phyloP scores from a whole-genome alignment of 225 moss, liverwort and hornwort genomes.

The Pseudisothecium myosuroides region DNA sequence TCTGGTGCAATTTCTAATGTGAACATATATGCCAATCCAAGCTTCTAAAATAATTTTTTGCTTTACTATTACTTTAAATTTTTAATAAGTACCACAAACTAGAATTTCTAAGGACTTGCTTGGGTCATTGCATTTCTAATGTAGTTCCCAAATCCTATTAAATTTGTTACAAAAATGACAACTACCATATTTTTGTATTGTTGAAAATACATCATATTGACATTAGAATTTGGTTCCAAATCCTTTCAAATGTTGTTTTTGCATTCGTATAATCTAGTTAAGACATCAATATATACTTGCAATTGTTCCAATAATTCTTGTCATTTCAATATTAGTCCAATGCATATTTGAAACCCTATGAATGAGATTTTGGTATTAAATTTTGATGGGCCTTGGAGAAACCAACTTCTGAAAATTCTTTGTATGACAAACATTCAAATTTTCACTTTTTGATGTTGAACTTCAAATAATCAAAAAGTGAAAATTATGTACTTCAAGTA shows the following conservation, averaged over 20 bases:
- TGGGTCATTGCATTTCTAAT: too few species aligned
- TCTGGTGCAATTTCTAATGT: not conserved
- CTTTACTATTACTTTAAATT: not conserved
- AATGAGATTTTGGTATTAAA: not conserved
- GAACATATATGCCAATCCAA: too few species aligned
- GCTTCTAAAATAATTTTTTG: not conserved
- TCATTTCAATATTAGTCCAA: not conserved
- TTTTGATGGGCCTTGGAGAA: fast-evolving
- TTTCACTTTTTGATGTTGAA: too few species aligned
- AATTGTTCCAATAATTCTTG: not conserved
- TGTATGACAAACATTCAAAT: not conserved
- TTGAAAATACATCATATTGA: too few species aligned
- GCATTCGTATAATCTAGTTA: not conserved
- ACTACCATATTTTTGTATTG: too few species aligned
- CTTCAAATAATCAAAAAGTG: too few species aligned
- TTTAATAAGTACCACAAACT: too few species aligned
- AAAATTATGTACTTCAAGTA: too few species aligned
- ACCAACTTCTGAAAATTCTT: not conserved
- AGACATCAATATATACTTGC: not conserved
- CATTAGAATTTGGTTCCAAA: not conserved
- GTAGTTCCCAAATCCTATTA: too few species aligned
- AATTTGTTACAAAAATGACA: too few species aligned
- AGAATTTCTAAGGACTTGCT: too few species aligned
- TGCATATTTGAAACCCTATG: not conserved
- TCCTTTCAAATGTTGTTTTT: not conserved